Conservation (phyloP, 1,139 yeast species). For the Yamadazyma spencermartinsiae region DNA sequence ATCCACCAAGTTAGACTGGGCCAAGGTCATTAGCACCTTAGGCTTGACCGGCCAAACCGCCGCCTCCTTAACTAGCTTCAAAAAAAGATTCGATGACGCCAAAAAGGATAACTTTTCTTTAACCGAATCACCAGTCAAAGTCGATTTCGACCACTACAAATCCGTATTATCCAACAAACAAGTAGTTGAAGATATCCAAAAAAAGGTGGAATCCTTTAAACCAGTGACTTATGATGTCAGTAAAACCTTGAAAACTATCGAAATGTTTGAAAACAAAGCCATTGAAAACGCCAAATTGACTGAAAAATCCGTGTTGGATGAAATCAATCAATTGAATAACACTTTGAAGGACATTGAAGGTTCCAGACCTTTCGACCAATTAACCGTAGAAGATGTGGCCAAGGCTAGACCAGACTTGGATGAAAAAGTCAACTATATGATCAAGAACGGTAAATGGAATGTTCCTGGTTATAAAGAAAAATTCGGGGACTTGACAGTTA, state of each 20-base stretch:
- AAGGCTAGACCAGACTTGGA: conserved; percentile 97
- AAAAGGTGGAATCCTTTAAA: conserved; percentile 70
- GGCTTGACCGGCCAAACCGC: conserved; percentile 95
- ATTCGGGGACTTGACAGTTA: conserved; percentile 93
- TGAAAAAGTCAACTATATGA: conserved; percentile 92
- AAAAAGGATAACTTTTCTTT: conserved; percentile 75
- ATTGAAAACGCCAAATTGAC: conserved; percentile 93
- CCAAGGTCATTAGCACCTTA: conserved; percentile 81
- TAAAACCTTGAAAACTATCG: conserved; percentile 89
- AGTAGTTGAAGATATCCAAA: conserved; percentile 80
- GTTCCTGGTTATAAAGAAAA: conserved; percentile 98
- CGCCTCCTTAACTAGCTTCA: conserved; percentile 82
- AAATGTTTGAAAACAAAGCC: conserved; percentile 93
- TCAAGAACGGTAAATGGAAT: conserved; percentile 96
- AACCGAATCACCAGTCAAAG: conserved; percentile 67
- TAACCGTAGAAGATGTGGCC: conserved; percentile 91
- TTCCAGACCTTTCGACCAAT: conserved; percentile 97
- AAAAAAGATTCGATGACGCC: conserved; percentile 98
- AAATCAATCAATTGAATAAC: conserved; percentile 79
- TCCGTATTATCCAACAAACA: conserved; percentile 76
- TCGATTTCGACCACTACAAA: conserved; percentile 83
- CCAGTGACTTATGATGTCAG: conserved; percentile 85
- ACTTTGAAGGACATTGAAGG: conserved; percentile 91
- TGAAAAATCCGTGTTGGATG: conserved; percentile 83
- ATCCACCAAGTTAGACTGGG: conserved; percentile 92